Conservation (phyloP, 805 yeast genomes). For the Saccharomycopsis javanensis region DNA sequence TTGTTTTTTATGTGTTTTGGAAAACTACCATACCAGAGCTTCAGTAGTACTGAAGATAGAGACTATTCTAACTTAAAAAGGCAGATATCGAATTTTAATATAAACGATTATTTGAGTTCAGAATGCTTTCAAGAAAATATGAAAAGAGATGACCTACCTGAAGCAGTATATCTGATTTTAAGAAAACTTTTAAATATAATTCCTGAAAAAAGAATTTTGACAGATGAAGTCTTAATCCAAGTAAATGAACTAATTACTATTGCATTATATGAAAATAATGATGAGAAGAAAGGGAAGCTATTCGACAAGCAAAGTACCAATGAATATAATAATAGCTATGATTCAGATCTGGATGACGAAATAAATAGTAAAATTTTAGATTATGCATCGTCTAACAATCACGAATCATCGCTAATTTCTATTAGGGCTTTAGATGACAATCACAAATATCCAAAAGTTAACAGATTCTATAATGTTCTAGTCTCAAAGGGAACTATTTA, state of each 20-base stretch:
- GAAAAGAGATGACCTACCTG: conserved; percentile 25
- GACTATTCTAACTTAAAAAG: conserved; percentile 27
- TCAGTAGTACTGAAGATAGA: conserved; percentile 20
- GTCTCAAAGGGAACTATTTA: not conserved
- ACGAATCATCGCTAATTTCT: not conserved
- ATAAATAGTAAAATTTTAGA: not conserved
- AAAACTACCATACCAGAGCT: conserved; percentile 44
- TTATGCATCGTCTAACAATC: not conserved
- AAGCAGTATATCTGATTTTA: conserved; percentile 30
- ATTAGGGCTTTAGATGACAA: not conserved
- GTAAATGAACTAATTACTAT: conserved; percentile 1
- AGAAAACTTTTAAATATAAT: conserved; percentile 29
- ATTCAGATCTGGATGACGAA: not conserved
- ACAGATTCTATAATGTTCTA: not conserved
- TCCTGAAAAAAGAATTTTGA: conserved; percentile 32
- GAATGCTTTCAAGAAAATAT: conserved; percentile 21
- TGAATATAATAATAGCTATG: not conserved
- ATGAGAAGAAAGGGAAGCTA: not conserved
- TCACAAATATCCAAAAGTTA: not conserved
- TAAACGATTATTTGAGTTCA: conserved; percentile 18
- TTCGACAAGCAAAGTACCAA: not conserved
- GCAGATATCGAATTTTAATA: conserved; percentile 27
- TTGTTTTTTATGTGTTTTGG: conserved; percentile 66
- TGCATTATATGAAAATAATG: not conserved
- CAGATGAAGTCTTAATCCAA: conserved; percentile 7